phyloP scores from a whole-genome alignment of 192 early-diverging fungal species.

The Allomyces macrogynus region DNA sequence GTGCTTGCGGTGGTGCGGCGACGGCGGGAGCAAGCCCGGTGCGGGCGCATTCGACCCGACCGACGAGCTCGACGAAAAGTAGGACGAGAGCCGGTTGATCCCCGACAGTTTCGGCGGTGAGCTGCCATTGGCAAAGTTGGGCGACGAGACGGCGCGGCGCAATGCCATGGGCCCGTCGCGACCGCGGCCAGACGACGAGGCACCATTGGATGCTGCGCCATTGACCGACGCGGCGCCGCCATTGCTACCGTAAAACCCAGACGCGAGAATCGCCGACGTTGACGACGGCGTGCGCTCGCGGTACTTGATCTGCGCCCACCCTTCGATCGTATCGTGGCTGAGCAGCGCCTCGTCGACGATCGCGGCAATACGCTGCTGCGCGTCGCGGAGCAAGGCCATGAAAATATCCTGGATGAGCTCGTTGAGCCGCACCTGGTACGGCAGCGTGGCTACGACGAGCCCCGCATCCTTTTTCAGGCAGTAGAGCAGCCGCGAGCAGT shows the following conservation, averaged over 20 bases:
- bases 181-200: no score
- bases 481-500: constrained; percentile 59
- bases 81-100: background rate
- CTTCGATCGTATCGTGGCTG: background rate
- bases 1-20: background rate
- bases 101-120: no score
- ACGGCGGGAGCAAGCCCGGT: no score
- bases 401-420: constrained; percentile 34
- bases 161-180: no score
- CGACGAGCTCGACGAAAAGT: background rate
- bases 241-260: no score
- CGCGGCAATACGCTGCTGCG: constrained; percentile 1
- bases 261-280: background rate
- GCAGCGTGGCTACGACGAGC: constrained; percentile 44
- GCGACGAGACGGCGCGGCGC: no score
- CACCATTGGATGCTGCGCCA: no score
- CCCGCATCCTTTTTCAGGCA: constrained; percentile 71
- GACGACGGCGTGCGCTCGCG: background rate
- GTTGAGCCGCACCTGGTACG: constrained; percentile 55
- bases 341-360: constrained; percentile 5
- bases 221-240: no score
- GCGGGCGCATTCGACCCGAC: no score
- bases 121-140: no score
- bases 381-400: constrained; percentile 5
- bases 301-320: background rate